Conservation (phyloP, 2,329 filamentous ascomycete species). For the Fusarium sp. region DNA sequence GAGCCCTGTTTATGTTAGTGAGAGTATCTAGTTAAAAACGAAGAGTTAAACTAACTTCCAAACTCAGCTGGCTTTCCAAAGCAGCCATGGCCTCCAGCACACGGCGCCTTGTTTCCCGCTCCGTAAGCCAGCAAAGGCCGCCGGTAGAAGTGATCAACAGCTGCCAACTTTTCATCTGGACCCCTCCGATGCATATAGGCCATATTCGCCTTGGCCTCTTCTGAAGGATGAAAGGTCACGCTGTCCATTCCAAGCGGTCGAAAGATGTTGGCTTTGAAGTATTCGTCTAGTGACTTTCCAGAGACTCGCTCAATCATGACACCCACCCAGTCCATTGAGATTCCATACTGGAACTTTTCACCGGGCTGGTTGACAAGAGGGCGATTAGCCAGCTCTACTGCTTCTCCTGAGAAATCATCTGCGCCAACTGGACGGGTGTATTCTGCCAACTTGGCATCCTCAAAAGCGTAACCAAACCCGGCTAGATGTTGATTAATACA, state of each 20-base stretch:
- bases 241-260: neutral
- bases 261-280: neutral
- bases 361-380: neutral
- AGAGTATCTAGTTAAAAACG: too few species aligned
- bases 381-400: neutral
- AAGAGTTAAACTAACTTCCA: neutral
- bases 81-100: neutral
- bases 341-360: neutral
- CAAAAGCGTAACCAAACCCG: neutral
- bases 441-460: neutral
- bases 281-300: neutral
- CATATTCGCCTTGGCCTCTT: neutral
- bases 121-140: neutral
- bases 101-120: neutral
- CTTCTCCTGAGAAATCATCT: neutral
- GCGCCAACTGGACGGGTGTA: neutral
- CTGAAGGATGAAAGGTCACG: neutral
- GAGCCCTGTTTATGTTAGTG: neutral
- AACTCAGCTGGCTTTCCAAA: neutral
- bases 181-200: neutral
- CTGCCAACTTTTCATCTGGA: neutral
- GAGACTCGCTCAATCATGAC: neutral
- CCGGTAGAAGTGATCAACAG: neutral
- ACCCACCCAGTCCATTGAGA: neutral
- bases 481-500: neutral